Evolutionary conservation across 768 basidiomycete species (phyloP).

Genomic region (Suillus ampliporus): DNA sequence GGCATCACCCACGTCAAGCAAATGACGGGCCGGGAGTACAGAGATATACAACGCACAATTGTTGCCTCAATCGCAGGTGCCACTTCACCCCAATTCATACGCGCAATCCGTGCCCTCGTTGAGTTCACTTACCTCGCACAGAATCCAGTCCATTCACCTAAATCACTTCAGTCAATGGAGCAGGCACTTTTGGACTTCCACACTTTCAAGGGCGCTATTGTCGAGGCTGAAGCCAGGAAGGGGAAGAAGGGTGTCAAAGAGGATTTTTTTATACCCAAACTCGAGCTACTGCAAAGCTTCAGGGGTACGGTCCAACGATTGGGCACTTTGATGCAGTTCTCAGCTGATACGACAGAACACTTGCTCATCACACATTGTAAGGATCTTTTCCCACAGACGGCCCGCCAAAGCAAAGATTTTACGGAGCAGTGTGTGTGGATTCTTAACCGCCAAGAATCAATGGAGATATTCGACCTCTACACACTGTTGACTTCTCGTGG

Average conservation of each 20-base stretch:
- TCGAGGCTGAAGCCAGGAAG: not conserved
- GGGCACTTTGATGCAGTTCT: conserved; percentile 40
- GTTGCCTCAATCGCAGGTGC: conserved; percentile 41
- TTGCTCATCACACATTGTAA: conserved; percentile 40
- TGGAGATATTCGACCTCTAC: conserved; percentile 28
- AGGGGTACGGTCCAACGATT: conserved; percentile 21
- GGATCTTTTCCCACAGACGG: conserved; percentile 26
- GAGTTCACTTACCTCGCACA: conserved; percentile 46
- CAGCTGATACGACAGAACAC: conserved; percentile 41
- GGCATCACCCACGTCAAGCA: conserved; percentile 47
- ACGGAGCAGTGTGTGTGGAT: conserved; percentile 39
- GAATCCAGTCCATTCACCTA: conserved; percentile 25
- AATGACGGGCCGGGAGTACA: conserved; percentile 45
- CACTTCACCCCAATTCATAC: conserved; percentile 33
- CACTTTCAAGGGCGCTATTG: not conserved
- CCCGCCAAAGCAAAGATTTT: conserved; percentile 37
- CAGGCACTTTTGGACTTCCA: conserved; percentile 6
- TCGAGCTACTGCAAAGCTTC: conserved; percentile 41
- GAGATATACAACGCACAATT: conserved; percentile 42
- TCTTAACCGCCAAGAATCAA: conserved; percentile 39
- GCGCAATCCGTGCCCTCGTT: conserved; percentile 38
- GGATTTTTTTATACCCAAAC: conserved; percentile 43
- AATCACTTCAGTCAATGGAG: not conserved
- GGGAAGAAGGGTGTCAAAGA: conserved; percentile 27
- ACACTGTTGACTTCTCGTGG: not conserved